Base-by-base conservation (phyloP, 2,329 filamentous ascomycete species). In the Xylariaceae sp. region DNA sequence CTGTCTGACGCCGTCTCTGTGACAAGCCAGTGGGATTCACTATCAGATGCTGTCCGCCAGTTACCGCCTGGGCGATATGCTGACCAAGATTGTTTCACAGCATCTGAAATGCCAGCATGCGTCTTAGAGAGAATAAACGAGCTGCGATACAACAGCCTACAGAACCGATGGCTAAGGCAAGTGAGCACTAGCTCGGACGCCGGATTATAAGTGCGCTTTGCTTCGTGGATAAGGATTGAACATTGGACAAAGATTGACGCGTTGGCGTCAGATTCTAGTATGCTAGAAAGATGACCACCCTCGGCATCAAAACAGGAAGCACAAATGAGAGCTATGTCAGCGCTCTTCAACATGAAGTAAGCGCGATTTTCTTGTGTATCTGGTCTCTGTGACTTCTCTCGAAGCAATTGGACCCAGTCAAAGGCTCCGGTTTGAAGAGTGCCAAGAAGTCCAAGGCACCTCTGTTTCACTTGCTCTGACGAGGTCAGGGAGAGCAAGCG, bases 401-500 rank as follows among this genome's bases (percentile, higher is more conserved):
- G 5, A 3, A 83, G 64, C 1, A 55, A 53, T 0, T 57, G 47
- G 1, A 75, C 61, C 80, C 80, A 85, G 2, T n/a, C 7, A 2
- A 77, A 61, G 1, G 72, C 67, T 1, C 75, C 69, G 0, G 44
- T 0, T 1, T 80, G 73, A 10, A 71, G 60, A 9, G 55, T 37
- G 0, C 50, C 32, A 2, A 82, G 66, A 52, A 71, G 70, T 0
- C 23, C 20, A 0, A 79, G 52, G 32, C 73, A 73, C 0, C 48
- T 43, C 0, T 56, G 16, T 2, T 60, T 63, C 10, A 77, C 60
- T 0, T 26, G 49, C 0, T 43, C 14, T 0, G 61, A 63, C 2
- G 45, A 14, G 0, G 74, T 69, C 1, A 83, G 52, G 0, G 77
- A 77, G 2, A 82, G 61, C 0, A 83, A 29, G 10, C 80, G 71